These are phyloP conservation scores for Boletus rubroflammeus DNA, from an alignment of 768 basidiomycete species.

Conservation along the genomic window DNA sequence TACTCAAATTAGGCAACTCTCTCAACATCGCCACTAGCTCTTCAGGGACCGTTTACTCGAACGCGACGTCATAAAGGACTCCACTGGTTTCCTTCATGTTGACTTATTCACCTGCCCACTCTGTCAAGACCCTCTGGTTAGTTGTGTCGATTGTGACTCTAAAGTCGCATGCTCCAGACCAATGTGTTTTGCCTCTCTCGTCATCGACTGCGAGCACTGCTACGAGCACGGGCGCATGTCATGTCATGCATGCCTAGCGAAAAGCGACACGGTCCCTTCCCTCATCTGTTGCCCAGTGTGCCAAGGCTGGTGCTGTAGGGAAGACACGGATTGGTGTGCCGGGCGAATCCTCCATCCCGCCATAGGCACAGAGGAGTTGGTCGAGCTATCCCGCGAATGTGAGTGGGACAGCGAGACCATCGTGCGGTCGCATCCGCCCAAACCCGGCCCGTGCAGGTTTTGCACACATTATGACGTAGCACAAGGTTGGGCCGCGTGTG, in stretches of 20 bases:
- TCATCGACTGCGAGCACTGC: conserved; percentile 2
- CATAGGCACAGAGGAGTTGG: conserved; percentile 2
- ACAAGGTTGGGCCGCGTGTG: background rate
- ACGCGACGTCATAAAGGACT: background rate
- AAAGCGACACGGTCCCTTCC: background rate
- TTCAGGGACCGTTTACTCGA: conserved; percentile 9
- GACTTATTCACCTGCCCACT: conserved; percentile 16
- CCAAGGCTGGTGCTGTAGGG: conserved; percentile 8
- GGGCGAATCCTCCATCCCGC: conserved; percentile 9
- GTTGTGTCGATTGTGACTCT: conserved; percentile 11
- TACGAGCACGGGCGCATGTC: background rate
- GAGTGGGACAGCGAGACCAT: conserved; percentile 10
- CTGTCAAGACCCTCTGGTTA: background rate
- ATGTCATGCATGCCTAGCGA: conserved; percentile 5
- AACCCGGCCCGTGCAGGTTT: conserved; percentile 5
- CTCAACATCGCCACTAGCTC: conserved; percentile 1
- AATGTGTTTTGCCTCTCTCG: background rate
- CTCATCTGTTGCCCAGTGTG: conserved; percentile 9
- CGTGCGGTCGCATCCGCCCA: conserved; percentile 13
- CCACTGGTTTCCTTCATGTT: background rate
- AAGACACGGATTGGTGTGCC: conserved; percentile 15
- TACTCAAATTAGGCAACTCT: background rate
- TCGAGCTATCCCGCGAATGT: background rate
- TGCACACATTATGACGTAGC: background rate
- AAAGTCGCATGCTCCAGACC: background rate